A percentile compares a stretch with the other conserved stretches of the same genome.
These are phyloP conservation scores for Pseudocercospora fijiensis DNA, from an alignment of 2,329 filamentous ascomycete genomes.

Conservation along the genomic window DNA sequence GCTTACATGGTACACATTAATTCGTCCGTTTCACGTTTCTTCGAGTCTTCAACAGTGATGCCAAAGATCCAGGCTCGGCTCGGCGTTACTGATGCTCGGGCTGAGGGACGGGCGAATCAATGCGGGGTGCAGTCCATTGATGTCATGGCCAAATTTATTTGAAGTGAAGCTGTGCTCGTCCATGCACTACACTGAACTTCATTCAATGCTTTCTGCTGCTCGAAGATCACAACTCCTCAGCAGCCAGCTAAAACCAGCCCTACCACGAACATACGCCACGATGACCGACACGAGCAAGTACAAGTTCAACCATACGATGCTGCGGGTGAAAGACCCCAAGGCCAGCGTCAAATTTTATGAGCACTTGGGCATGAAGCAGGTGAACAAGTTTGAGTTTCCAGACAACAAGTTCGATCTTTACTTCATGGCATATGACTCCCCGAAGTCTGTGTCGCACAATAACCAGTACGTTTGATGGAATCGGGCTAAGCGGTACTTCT, in stretches of 20 bases:
- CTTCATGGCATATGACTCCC: constrained; percentile 85
- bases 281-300: constrained; percentile 63
- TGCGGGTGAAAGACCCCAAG: constrained; percentile 83
- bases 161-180: background rate
- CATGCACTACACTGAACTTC: background rate
- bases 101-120: background rate
- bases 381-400: constrained; percentile 78
- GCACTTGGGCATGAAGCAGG: constrained; percentile 79
- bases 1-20: background rate
- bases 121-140: background rate
- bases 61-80: background rate
- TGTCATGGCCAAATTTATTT: background rate
- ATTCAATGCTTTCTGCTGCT: constrained; percentile 13
- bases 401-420: constrained; percentile 94
- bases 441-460: constrained; percentile 70
- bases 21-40: background rate
- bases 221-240: constrained; percentile 16
- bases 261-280: constrained; percentile 41
- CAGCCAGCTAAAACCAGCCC: constrained; percentile 1
- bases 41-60: background rate
- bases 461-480: constrained; percentile 47
- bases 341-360: constrained; percentile 86
- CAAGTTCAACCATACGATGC: constrained; percentile 62
- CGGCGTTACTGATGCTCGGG: background rate
- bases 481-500: background rate